phyloP scores from a whole-genome alignment of 2,329 filamentous ascomycete species.

The Diaporthe amygdali region DNA sequence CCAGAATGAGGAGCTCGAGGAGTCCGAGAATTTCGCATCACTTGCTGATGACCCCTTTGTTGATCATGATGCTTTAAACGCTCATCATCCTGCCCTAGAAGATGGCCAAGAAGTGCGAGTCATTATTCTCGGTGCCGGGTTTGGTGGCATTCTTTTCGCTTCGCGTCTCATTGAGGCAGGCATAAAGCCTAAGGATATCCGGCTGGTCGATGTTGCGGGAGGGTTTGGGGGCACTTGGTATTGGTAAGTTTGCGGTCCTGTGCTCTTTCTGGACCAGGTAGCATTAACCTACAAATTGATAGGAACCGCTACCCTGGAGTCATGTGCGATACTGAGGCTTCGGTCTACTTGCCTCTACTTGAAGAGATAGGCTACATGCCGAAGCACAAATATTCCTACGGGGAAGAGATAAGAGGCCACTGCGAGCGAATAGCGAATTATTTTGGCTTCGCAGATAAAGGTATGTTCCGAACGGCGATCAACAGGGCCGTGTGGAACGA shows the following conservation, averaged over 20 bases:
- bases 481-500: slow-evolving; percentile 47
- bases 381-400: slow-evolving; percentile 45
- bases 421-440: slow-evolving; percentile 47
- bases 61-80: slow-evolving; percentile 38
- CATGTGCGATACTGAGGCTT: slow-evolving; percentile 64
- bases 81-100: background rate
- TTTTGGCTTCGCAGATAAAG: slow-evolving; percentile 48
- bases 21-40: slow-evolving; percentile 27
- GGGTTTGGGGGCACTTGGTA: slow-evolving; percentile 58
- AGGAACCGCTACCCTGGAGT: slow-evolving; percentile 53
- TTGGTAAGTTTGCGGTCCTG: slow-evolving; percentile 35
- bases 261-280: background rate
- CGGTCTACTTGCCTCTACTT: slow-evolving; percentile 64
- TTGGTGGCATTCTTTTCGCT: slow-evolving; percentile 39
- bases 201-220: slow-evolving; percentile 46
- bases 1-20: slow-evolving; percentile 39
- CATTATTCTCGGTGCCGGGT: slow-evolving; percentile 41
- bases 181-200: slow-evolving; percentile 42
- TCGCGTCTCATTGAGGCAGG: slow-evolving; percentile 42
- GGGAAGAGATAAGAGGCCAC: slow-evolving; percentile 49
- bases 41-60: slow-evolving; percentile 42
- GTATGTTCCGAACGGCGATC: slow-evolving; percentile 52
- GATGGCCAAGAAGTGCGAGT: slow-evolving; percentile 15
- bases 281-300: background rate
- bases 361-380: slow-evolving; percentile 67